phyloP scores from a whole-genome alignment of 805 yeast species.

The Lipomyces chichibuensis region DNA sequence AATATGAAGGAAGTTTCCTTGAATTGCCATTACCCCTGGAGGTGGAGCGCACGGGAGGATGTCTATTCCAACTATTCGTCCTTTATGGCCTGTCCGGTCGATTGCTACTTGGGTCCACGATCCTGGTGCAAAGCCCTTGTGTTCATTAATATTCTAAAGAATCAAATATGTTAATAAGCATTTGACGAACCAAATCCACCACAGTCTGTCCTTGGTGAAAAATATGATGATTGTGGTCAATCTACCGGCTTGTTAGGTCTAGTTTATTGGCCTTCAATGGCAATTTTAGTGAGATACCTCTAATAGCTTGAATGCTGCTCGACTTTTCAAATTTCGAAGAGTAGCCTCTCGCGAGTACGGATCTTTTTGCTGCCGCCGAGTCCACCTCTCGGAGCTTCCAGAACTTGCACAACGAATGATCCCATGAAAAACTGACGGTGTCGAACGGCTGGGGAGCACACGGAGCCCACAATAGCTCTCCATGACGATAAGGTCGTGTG shows the following conservation, averaged over 20 bases:
- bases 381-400: constrained; percentile 64
- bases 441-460: neutral
- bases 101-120: constrained; percentile 90
- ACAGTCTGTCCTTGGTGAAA: constrained; percentile 63
- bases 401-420: constrained; percentile 16
- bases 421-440: neutral
- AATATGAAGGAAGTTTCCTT: constrained; percentile 80
- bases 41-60: constrained; percentile 80
- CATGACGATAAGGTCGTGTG: neutral
- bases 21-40: constrained; percentile 73
- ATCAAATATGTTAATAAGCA: neutral
- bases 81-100: constrained; percentile 53
- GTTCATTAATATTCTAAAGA: neutral
- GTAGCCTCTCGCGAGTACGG: constrained; percentile 68
- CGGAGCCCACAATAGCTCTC: neutral
- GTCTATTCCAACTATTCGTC: constrained; percentile 78
- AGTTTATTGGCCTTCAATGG: neutral
- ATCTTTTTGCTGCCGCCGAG: constrained; percentile 69
- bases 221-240: constrained; percentile 64
- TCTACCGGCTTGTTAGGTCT: constrained; percentile 42
- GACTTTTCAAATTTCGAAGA: constrained; percentile 62
- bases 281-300: constrained; percentile 41
- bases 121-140: constrained; percentile 80
- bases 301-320: constrained; percentile 88
- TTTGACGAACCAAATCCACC: constrained; percentile 63